phyloP scores from a whole-genome alignment of 1,284 basidiomycete species.

The Apiotrichum porosum region DNA sequence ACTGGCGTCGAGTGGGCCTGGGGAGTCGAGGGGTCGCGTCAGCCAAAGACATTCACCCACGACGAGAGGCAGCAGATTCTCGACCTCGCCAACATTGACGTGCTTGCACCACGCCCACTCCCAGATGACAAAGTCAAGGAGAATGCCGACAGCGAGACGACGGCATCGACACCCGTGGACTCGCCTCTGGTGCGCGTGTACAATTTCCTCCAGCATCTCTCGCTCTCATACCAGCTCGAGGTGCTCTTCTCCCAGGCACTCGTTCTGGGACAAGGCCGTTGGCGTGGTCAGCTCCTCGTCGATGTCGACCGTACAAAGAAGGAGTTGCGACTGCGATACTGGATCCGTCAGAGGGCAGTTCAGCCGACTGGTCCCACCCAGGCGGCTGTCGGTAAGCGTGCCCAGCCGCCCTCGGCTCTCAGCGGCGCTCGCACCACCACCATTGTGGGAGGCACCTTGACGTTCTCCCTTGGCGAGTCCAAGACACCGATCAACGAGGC shows the following conservation, averaged over 20 bases:
- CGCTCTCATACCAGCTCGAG: slow-evolving; percentile 41
- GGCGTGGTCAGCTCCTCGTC: slow-evolving; percentile 35
- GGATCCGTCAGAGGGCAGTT: slow-evolving; percentile 26
- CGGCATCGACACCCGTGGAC: slow-evolving; percentile 19
- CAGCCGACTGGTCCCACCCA: slow-evolving; percentile 11
- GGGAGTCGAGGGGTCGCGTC: slow-evolving; percentile 17
- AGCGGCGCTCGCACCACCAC: slow-evolving; percentile 7
- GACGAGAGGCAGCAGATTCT: slow-evolving; percentile 39
- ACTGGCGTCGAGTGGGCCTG: slow-evolving; percentile 43
- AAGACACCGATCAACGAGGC: slow-evolving; percentile 9
- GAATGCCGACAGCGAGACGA: background rate
- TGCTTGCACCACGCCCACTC: slow-evolving; percentile 23
- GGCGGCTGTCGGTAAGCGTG: slow-evolving; percentile 20
- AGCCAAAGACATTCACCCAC: slow-evolving; percentile 17
- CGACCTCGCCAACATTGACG: slow-evolving; percentile 37
- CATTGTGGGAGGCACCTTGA: slow-evolving; percentile 31
- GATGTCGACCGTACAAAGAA: slow-evolving; percentile 35
- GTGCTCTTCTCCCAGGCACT: slow-evolving; percentile 36
- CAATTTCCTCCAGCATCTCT: slow-evolving; percentile 43
- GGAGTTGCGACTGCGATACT: slow-evolving; percentile 33
- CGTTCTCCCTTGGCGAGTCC: slow-evolving; percentile 25
- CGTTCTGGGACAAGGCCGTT: slow-evolving; percentile 28
- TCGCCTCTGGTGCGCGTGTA: slow-evolving; percentile 38
- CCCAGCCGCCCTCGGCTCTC: slow-evolving; percentile 8
- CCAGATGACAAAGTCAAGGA: slow-evolving; percentile 5